These are phyloP conservation scores for Sugiyamaella grinbergsii DNA, from an alignment of 1,139 yeast species.

Conservation along the genomic window DNA sequence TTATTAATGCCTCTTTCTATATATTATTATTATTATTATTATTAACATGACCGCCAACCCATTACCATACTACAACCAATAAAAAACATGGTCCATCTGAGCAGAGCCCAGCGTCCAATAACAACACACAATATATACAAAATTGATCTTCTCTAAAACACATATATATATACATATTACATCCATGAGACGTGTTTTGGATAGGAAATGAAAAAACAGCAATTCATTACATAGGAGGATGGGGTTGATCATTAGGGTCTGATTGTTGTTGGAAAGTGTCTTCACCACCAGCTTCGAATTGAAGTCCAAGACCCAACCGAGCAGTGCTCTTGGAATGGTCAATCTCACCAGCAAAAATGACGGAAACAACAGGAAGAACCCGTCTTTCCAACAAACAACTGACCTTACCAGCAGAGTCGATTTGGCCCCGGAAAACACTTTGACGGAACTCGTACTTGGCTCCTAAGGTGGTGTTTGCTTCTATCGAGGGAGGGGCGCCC, in stretches of 20 bases:
- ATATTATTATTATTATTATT: neutral
- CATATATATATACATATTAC: slow-evolving; percentile 18
- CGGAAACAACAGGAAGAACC: slow-evolving; percentile 85
- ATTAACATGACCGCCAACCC: neutral
- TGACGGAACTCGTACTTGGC: slow-evolving; percentile 98
- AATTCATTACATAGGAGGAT: slow-evolving; percentile 38
- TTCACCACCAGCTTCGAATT: slow-evolving; percentile 94
- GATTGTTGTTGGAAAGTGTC: slow-evolving; percentile 55
- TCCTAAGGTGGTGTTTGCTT: slow-evolving; percentile 91
- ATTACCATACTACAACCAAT: too few species aligned
- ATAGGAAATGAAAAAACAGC: neutral
- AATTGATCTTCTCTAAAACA: slow-evolving; percentile 9
- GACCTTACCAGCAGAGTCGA: slow-evolving; percentile 90
- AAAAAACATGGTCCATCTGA: too few species aligned
- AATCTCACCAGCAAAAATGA: slow-evolving; percentile 89
- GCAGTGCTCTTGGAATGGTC: slow-evolving; percentile 87
- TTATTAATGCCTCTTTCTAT: slow-evolving; percentile 1
- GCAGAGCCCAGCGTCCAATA: too few species aligned
- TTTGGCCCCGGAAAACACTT: slow-evolving; percentile 92
- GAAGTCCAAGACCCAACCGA: slow-evolving; percentile 90
- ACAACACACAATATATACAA: too few species aligned
- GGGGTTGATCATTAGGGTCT: slow-evolving; percentile 35
- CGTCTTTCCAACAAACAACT: slow-evolving; percentile 90
- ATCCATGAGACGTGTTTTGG: slow-evolving; percentile 6
- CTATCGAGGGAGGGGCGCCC: slow-evolving; percentile 81